Percentiles rank a stretch among this genome's conserved stretches.
Evolutionary conservation across 257 asterid species (phyloP).

Genomic region (Avicennia marina): DNA sequence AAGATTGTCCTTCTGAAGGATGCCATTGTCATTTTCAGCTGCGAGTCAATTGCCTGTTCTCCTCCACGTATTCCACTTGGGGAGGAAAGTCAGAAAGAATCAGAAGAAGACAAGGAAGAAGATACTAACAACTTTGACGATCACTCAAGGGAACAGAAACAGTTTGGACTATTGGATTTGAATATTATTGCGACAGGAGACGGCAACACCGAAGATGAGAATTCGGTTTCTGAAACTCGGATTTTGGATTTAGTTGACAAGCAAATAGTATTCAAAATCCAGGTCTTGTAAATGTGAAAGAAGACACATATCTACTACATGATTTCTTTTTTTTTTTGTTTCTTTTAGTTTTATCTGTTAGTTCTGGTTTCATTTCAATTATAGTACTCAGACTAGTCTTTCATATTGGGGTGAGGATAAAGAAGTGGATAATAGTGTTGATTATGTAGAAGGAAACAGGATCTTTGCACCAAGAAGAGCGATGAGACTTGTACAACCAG

Average conservation of each 20-base stretch:
- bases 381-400: too few relatives aligned
- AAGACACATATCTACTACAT: background rate
- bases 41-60: slow-evolving; percentile 22
- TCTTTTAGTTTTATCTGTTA: background rate
- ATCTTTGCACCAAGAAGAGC: background rate
- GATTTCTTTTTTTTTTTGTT: background rate
- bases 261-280: slow-evolving; percentile 50
- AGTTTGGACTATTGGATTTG: slow-evolving; percentile 50
- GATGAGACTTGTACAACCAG: slow-evolving; percentile 10
- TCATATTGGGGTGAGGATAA: slow-evolving; percentile 28
- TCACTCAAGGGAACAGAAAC: background rate
- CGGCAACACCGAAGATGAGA: slow-evolving; percentile 22
- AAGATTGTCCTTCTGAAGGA: slow-evolving; percentile 52
- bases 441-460: background rate
- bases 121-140: background rate
- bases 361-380: too few relatives aligned
- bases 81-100: background rate
- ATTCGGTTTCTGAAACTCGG: slow-evolving; percentile 20
- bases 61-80: background rate
- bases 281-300: slow-evolving; percentile 33
- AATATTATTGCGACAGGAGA: slow-evolving; percentile 49
- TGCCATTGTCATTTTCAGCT: slow-evolving; percentile 64
- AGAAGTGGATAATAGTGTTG: slow-evolving; percentile 17
- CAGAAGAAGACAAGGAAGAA: slow-evolving; percentile 13
- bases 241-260: slow-evolving; percentile 53